Conservation (phyloP, 768 basidiomycete genomes). For the Amanita fuliginea region DNA sequence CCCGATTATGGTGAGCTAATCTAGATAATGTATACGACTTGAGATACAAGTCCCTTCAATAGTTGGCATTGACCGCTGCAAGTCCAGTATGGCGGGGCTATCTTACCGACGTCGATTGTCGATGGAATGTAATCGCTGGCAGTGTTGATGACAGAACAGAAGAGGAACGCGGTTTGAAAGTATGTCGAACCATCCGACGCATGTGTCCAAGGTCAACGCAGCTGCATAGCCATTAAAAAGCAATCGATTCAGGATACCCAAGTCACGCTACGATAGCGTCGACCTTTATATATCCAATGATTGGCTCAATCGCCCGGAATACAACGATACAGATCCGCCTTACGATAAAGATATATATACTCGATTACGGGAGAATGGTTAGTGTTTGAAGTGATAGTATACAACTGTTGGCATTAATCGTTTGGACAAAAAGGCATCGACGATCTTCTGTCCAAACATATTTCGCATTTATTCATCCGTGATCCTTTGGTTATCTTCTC, state of each 20-base stretch:
- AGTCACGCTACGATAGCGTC: slow-evolving; percentile 96
- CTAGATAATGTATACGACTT: slow-evolving; percentile 3
- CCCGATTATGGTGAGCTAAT: slow-evolving; percentile 73
- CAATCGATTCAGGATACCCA: slow-evolving; percentile 73
- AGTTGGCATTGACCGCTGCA: slow-evolving; percentile 91
- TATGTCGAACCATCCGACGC: slow-evolving; percentile 14
- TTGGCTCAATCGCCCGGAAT: slow-evolving; percentile 83
- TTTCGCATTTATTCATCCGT: slow-evolving; percentile 94
- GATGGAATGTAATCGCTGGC: slow-evolving; percentile 99
- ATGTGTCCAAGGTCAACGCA: slow-evolving; percentile 5
- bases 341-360: slow-evolving; percentile 67
- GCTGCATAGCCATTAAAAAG: slow-evolving; percentile 59
- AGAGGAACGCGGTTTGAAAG: slow-evolving; percentile 88
- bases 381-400: slow-evolving; percentile 10
- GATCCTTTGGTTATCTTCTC: slow-evolving; percentile 94
- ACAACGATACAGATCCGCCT: slow-evolving; percentile 81
- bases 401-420: background rate
- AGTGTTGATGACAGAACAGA: slow-evolving; percentile 95
- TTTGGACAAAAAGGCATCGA: slow-evolving; percentile 58
- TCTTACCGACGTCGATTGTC: slow-evolving; percentile 92
- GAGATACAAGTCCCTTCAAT: slow-evolving; percentile 3
- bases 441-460: slow-evolving; percentile 76
- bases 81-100: slow-evolving; percentile 94
- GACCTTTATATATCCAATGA: slow-evolving; percentile 86
- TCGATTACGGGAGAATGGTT: slow-evolving; percentile 70